These are phyloP conservation scores for Talaromyces islandicus DNA, from an alignment of 2,329 filamentous ascomycete species.

Conservation along the genomic window DNA sequence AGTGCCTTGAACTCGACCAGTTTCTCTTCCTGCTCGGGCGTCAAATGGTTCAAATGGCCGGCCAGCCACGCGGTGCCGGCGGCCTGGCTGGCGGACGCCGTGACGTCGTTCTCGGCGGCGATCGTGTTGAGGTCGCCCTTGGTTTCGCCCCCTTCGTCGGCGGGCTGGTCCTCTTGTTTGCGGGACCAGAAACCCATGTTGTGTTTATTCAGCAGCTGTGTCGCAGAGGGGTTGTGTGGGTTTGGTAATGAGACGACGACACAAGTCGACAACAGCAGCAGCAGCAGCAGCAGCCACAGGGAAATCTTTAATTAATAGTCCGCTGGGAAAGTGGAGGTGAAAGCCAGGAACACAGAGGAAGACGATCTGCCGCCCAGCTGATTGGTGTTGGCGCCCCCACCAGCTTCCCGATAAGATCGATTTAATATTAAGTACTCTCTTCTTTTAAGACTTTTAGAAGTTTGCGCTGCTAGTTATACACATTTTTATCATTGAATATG, in stretches of 20 bases:
- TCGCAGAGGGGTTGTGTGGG: neutral
- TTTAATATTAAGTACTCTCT: too few relatives aligned
- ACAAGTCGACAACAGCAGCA: too few relatives aligned
- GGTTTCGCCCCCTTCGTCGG: neutral
- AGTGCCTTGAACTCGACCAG: conserved; percentile 67
- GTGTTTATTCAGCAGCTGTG: neutral
- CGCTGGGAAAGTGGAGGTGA: neutral
- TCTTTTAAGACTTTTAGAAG: neutral
- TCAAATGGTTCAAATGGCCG: conserved; percentile 78
- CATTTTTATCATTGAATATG: too few relatives aligned
- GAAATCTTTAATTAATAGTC: neutral
- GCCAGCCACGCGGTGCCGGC: conserved; percentile 31
- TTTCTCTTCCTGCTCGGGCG: conserved; percentile 58
- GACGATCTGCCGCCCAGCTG: neutral
- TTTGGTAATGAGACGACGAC: neutral
- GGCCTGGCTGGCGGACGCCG: conserved; percentile 30
- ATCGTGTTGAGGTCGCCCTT: conserved; percentile 20
- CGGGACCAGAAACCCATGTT: neutral
- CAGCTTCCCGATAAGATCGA: neutral
- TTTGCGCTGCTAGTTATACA: neutral
- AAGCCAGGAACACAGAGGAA: neutral
- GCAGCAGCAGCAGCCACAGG: too few relatives aligned
- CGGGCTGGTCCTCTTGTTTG: conserved; percentile 16
- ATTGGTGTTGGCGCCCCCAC: neutral
- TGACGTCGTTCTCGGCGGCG: conserved; percentile 28